These are phyloP conservation scores for Malus asiatica DNA, from an alignment of 306 rosid genomes.

Conservation along the genomic window DNA sequence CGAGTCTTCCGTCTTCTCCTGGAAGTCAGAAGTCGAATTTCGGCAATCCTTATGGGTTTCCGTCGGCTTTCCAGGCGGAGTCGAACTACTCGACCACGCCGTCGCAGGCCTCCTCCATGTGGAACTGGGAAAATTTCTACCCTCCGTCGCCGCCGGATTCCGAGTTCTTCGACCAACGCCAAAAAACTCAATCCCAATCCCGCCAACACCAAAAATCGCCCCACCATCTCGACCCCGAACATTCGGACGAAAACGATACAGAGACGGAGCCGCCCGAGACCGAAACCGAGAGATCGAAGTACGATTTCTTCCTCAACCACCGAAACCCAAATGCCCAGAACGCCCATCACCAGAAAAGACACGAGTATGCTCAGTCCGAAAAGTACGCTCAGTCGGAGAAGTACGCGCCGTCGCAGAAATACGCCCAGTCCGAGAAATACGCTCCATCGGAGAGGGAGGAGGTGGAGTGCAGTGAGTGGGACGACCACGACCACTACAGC, in stretches of 20 bases:
- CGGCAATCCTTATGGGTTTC: slow-evolving; percentile 24
- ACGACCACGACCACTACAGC: slow-evolving; percentile 55
- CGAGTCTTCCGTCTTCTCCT: slow-evolving; percentile 55
- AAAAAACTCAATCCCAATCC: slow-evolving; percentile 9
- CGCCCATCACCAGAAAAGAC: neutral
- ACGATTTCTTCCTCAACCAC: slow-evolving; percentile 7
- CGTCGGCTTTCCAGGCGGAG: slow-evolving; percentile 58
- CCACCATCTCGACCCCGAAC: slow-evolving; percentile 1
- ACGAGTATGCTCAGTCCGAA: neutral
- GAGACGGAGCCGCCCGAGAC: slow-evolving; percentile 12
- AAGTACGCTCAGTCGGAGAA: neutral
- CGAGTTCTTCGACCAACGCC: slow-evolving; percentile 51
- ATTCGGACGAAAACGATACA: slow-evolving; percentile 16
- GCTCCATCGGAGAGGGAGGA: slow-evolving; percentile 73
- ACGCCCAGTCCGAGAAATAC: neutral
- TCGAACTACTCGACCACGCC: slow-evolving; percentile 84
- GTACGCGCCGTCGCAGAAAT: neutral
- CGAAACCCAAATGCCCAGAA: neutral
- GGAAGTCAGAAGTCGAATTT: slow-evolving; percentile 52
- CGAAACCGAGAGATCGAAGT: slow-evolving; percentile 30
- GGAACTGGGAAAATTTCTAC: slow-evolving; percentile 96
- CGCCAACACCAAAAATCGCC: neutral
- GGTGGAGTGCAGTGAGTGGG: slow-evolving; percentile 98
- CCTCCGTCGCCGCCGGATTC: slow-evolving; percentile 97
- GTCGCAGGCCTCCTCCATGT: slow-evolving; percentile 81